A percentile compares a stretch with the other conserved stretches of the same genome.
phyloP scores from a whole-genome alignment of 2,329 filamentous ascomycete genomes.

The Spiromastix sp. region DNA sequence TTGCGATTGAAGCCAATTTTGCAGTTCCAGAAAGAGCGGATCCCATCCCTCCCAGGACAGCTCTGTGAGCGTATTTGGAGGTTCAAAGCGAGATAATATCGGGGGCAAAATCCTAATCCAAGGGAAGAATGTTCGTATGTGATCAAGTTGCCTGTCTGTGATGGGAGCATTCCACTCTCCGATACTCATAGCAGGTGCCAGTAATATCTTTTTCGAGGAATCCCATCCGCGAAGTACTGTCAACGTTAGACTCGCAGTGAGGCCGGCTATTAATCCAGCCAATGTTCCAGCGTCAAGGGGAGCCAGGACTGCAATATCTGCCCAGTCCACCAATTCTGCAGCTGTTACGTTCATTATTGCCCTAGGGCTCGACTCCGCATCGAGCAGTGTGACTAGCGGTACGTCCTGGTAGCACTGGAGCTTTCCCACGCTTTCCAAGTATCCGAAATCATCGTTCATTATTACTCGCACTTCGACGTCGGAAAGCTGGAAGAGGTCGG shows the following conservation, averaged over 20 bases:
- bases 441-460: conserved; percentile 22
- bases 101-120: conserved; percentile 78
- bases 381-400: conserved; percentile 24
- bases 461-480: conserved; percentile 33
- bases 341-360: conserved; percentile 33
- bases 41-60: conserved; percentile 41
- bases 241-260: conserved; percentile 69
- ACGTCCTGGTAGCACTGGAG: conserved; percentile 32
- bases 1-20: conserved; percentile 19
- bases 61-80: conserved; percentile 38
- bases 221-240: conserved; percentile 81
- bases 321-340: conserved; percentile 69
- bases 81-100: conserved; percentile 70
- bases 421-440: conserved; percentile 20
- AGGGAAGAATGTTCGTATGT: conserved; percentile 72
- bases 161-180: conserved; percentile 86
- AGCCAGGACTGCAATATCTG: conserved; percentile 72
- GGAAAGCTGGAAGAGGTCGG: conserved; percentile 27
- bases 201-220: conserved; percentile 68
- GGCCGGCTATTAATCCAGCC: conserved; percentile 77
- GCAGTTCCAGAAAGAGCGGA: conserved; percentile 22
- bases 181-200: conserved; percentile 81
- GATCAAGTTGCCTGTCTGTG: conserved; percentile 77
- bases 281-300: conserved; percentile 77
- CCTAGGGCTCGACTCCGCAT: conserved; percentile 27